Evolutionary conservation across 331 rosid species (phyloP).

Genomic region (Pyrus hybrid): DNA sequence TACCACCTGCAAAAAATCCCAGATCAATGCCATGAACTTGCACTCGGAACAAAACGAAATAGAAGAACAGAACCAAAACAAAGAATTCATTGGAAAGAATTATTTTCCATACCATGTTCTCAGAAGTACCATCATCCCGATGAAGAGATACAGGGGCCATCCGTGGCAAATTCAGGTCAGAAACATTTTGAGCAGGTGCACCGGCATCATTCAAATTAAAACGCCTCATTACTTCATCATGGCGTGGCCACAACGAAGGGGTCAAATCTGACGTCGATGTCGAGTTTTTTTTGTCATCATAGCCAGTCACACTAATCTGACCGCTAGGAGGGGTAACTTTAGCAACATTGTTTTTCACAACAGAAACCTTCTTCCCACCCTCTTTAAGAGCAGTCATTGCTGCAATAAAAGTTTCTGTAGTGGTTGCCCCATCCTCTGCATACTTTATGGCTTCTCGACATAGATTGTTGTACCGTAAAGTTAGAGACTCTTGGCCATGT

Average conservation of each 20-base stretch:
- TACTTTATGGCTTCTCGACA: conserved; percentile 78
- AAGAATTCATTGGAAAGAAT: not conserved
- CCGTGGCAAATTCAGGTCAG: conserved; percentile 80
- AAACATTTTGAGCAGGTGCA: conserved; percentile 46
- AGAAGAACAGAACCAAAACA: conserved; percentile 1
- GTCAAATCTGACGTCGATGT: conserved; percentile 49
- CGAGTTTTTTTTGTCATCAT: conserved; percentile 55
- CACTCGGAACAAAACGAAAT: not conserved
- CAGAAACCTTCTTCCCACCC: conserved; percentile 62
- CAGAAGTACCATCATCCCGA: conserved; percentile 74
- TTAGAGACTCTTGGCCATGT: conserved; percentile 58
- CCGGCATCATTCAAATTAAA: conserved; percentile 79
- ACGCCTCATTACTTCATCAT: conserved; percentile 62
- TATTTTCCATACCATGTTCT: conserved; percentile 46
- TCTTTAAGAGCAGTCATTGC: conserved; percentile 72
- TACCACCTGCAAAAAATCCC: conserved; percentile 43
- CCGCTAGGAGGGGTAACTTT: conserved; percentile 59
- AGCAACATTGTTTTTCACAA: conserved; percentile 56
- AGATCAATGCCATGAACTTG: conserved; percentile 10
- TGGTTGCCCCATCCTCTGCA: conserved; percentile 84
- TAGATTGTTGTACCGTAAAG: conserved; percentile 54
- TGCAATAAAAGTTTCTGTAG: conserved; percentile 64
- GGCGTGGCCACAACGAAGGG: conserved; percentile 85
- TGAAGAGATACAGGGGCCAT: conserved; percentile 89
- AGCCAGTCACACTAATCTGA: conserved; percentile 41